Conservation (phyloP, 1,139 yeast genomes). For the Geotrichum candidum region DNA sequence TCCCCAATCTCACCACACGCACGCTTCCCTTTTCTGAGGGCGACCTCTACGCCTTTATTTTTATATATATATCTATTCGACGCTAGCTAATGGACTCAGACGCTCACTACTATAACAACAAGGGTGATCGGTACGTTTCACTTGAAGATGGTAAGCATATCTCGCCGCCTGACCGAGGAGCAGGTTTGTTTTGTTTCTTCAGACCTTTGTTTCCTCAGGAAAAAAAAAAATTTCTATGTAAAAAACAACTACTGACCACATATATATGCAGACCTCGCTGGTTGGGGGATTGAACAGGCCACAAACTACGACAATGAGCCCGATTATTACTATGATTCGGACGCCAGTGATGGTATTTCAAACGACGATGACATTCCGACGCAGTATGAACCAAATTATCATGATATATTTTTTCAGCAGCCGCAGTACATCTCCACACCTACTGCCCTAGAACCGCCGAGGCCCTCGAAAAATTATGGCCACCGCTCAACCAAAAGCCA, state of each 20-base stretch:
- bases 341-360: background rate
- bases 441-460: background rate
- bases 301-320: background rate
- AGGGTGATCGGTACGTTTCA: background rate
- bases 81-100: background rate
- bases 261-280: background rate
- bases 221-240: background rate
- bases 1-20: no score
- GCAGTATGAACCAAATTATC: background rate
- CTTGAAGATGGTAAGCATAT: background rate
- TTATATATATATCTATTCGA: no score
- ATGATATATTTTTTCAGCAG: background rate
- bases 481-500: constrained; percentile 8
- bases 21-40: no score
- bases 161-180: background rate
- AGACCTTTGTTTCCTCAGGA: no score
- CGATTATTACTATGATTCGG: background rate
- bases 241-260: background rate
- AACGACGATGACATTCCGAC: background rate
- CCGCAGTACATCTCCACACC: background rate
- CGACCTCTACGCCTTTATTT: background rate
- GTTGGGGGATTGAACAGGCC: constrained; percentile 3
- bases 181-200: no score
- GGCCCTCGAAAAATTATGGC: background rate
- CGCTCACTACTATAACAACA: background rate